Conservation (phyloP, 2,329 filamentous ascomycete genomes). For the Sclerotinia borealis region DNA sequence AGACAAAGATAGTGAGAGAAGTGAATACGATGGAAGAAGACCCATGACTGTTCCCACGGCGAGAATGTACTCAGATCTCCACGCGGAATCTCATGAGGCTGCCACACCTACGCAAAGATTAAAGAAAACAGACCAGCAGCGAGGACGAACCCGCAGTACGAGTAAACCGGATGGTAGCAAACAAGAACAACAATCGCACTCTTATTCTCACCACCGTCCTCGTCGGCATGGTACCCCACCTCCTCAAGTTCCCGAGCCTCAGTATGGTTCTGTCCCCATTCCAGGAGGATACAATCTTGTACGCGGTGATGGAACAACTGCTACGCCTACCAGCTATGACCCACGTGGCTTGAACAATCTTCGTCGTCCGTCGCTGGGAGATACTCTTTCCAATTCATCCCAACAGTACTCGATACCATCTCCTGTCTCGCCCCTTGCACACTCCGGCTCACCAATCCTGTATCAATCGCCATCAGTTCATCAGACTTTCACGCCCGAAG, state of each 20-base stretch:
- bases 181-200: neutral
- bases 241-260: slow-evolving; percentile 20
- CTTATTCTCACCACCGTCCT: slow-evolving; percentile 15
- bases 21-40: neutral
- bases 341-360: slow-evolving; percentile 19
- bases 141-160: neutral
- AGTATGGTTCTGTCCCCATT: slow-evolving; percentile 31
- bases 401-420: slow-evolving; percentile 8
- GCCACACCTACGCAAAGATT: neutral
- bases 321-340: slow-evolving; percentile 26
- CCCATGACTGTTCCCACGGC: slow-evolving; percentile 14
- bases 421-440: neutral
- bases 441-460: neutral
- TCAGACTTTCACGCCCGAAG: neutral
- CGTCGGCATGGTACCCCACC: slow-evolving; percentile 9
- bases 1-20: slow-evolving; percentile 13
- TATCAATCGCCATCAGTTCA: neutral
- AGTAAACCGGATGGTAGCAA: neutral
- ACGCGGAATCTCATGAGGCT: slow-evolving; percentile 1
- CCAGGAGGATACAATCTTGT: slow-evolving; percentile 30
- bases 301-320: slow-evolving; percentile 25
- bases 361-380: slow-evolving; percentile 10
- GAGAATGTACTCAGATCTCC: slow-evolving; percentile 27
- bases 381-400: slow-evolving; percentile 13
- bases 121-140: neutral